Evolutionary conservation across 495 filamentous ascomycete genomes (phyloP).

Genomic region (Penicillium cinerascens): DNA sequence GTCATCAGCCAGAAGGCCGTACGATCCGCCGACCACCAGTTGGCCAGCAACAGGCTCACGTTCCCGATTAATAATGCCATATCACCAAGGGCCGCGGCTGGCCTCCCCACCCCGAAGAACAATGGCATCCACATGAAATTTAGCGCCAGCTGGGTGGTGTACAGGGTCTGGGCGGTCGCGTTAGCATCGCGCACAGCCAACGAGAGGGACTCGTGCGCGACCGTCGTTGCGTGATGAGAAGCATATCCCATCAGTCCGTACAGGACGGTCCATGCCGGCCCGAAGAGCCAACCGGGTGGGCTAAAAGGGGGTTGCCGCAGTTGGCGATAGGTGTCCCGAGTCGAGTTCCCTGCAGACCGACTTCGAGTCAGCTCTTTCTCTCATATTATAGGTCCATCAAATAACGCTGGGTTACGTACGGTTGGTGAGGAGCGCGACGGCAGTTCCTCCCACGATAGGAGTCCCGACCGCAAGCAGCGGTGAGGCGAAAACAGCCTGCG

Average conservation of each 20-base stretch:
- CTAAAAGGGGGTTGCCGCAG: constrained; percentile 76
- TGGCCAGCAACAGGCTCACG: constrained; percentile 64
- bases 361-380: neutral
- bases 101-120: constrained; percentile 72
- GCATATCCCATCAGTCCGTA: constrained; percentile 91
- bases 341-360: constrained; percentile 44
- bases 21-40: constrained; percentile 70
- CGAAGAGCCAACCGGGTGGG: constrained; percentile 78
- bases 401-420: constrained; percentile 17
- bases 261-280: constrained; percentile 79
- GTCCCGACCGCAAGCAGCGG: constrained; percentile 33
- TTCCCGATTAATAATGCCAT: constrained; percentile 67
- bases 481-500: constrained; percentile 32
- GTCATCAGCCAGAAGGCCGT: constrained; percentile 68
- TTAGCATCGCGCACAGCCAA: constrained; percentile 25
- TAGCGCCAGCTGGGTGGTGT: constrained; percentile 76
- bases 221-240: constrained; percentile 64
- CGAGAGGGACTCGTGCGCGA: constrained; percentile 47
- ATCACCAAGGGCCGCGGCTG: constrained; percentile 71
- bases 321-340: constrained; percentile 58
- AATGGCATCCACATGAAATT: constrained; percentile 93
- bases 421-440: constrained; percentile 32
- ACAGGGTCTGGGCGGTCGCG: constrained; percentile 53
- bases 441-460: constrained; percentile 30
- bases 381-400: neutral